Evolutionary conservation across 768 basidiomycete species (phyloP), one percentile per base, ranked within the genome.

Genomic region (Mycena floridula): DNA sequence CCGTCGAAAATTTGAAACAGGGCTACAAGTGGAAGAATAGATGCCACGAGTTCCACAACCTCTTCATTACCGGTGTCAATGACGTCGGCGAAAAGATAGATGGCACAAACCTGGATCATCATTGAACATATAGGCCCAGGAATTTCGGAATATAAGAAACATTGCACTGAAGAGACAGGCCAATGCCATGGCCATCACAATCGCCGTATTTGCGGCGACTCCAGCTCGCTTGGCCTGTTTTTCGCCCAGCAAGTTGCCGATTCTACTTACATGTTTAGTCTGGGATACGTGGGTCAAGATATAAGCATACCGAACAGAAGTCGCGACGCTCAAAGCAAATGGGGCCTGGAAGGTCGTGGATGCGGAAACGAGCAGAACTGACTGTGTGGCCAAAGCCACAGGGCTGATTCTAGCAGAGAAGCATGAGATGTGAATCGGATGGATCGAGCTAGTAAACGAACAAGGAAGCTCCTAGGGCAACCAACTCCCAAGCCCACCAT

Each of bases 401-500:
- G 94, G 82, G 1, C 94, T 90, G 1, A 96, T 64, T 36, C 87
- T 89, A 46, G 88, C 85, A 91, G 11, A 9, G 11, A 30, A 38
- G 16, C 18, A 48, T 21, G 12, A 9, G 45, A 24, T 4, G 49
- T 25, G 18, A 9, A 38, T 9, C 20, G 8, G 11, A 9, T 32
- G 9, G 28, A 9, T 32, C 32, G 12, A 22, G 22, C 11, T 15
- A 7, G 22, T 12, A 18, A 18, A 59, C 70, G 48, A 50, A 73
- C 67, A 73, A 52, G 49, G 71, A 73, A 3, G 77, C 77, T 5
- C 70, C 74, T 2, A 79, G 66, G 18, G 82, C 83, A 25, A 87
- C 63, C 5, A 91, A 73, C 63, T 96, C 93, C 95, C 95, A 95
- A 28, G 86, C 84, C 92, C 94, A 97, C 95, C 94, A 98, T 62